Percentiles rank a stretch among this genome's conserved stretches.
Conservation (phyloP, 148 eudicot genomes). For the Vaccinium macrocarpon region DNA sequence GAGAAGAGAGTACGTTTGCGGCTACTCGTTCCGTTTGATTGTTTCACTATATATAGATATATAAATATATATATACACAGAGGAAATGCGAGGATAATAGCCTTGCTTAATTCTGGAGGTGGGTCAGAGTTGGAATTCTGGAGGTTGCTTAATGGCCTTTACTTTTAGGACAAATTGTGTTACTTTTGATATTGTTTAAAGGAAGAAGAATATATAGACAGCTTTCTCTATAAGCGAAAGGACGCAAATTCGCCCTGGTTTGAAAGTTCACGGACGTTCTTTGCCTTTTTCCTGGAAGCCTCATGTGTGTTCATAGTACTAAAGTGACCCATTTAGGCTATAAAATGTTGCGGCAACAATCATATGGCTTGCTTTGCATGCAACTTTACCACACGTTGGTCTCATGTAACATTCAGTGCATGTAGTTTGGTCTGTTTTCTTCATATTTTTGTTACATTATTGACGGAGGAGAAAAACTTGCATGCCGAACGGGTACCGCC, state of each 20-base stretch:
- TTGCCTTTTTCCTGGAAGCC: neutral
- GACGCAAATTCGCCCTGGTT: neutral
- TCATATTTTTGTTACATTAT: neutral
- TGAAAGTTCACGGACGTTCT: constrained; percentile 4
- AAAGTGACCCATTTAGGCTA: too few species aligned
- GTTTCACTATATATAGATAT: neutral
- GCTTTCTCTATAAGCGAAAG: constrained; percentile 8
- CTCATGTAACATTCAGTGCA: neutral
- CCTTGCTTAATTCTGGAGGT: neutral
- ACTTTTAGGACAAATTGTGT: neutral
- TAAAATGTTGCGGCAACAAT: neutral
- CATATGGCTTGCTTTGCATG: neutral
- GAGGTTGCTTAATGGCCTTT: constrained; percentile 1
- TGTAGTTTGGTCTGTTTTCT: neutral
- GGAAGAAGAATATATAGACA: neutral
- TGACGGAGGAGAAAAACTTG: too few species aligned
- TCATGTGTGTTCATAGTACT: neutral
- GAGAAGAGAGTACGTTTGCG: neutral
- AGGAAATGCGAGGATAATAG: too few species aligned
- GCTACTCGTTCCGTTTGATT: constrained; percentile 9
- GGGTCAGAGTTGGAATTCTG: neutral
- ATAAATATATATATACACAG: too few species aligned
- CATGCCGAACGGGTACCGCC: too few species aligned
- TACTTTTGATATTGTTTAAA: neutral
- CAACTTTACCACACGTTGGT: neutral